These are phyloP conservation scores for Aaosphaeria pasadenensis DNA, from an alignment of 2,329 filamentous ascomycete genomes.

Conservation along the genomic window DNA sequence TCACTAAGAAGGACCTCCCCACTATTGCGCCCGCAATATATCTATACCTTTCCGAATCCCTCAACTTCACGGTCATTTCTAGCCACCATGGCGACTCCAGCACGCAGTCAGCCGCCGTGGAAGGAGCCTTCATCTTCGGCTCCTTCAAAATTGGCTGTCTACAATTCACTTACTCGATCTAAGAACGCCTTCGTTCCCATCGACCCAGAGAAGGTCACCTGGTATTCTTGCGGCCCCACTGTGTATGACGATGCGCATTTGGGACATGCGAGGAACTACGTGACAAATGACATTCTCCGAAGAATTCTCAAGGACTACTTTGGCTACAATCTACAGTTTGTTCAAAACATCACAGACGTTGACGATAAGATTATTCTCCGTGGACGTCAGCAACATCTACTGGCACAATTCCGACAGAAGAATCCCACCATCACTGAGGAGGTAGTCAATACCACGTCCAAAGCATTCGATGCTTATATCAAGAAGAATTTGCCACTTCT, in stretches of 20 bases:
- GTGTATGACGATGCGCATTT: constrained; percentile 80
- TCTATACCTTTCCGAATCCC: constrained; percentile 10
- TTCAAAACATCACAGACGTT: constrained; percentile 82
- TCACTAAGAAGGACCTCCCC: constrained; percentile 10
- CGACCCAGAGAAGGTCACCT: constrained; percentile 68
- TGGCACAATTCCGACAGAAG: constrained; percentile 62
- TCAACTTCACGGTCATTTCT: constrained; percentile 8
- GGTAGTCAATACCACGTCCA: constrained; percentile 48
- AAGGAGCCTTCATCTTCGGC: constrained; percentile 35
- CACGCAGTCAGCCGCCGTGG: constrained; percentile 39
- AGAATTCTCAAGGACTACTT: constrained; percentile 83
- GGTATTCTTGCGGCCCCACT: constrained; percentile 89
- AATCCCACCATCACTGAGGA: constrained; percentile 45
- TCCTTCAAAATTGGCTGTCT: constrained; percentile 64
- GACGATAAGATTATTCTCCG: constrained; percentile 59
- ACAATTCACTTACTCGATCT: constrained; percentile 74
- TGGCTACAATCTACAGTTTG: constrained; percentile 76
- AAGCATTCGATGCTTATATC: constrained; percentile 56
- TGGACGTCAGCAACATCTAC: constrained; percentile 74
- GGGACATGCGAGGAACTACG: constrained; percentile 85
- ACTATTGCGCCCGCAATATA: constrained; percentile 12
- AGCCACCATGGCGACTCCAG: constrained; percentile 31
- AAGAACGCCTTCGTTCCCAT: constrained; percentile 74
- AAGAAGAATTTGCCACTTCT: constrained; percentile 66
- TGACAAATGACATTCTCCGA: constrained; percentile 83